Evolutionary conservation across 176 grass and related monocot genomes (phyloP), one percentile per base, ranked within the genome.

Genomic region (Carex cristatella): DNA sequence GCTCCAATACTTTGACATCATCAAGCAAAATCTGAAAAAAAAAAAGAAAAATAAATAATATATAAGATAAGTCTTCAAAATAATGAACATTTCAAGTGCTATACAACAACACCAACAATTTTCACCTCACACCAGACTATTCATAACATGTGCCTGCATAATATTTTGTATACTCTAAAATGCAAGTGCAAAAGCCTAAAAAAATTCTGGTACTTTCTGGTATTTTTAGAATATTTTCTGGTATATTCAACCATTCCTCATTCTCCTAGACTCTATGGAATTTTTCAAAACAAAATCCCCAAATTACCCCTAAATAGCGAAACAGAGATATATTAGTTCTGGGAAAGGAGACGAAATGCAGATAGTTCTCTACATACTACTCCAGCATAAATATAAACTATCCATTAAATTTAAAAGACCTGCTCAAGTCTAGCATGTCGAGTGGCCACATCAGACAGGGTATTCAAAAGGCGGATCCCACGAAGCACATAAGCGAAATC

Each of bases 361-460:
- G 23, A 23, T n/a, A n/a, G n/a, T n/a, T n/a, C 69, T 49, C 18
- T 37, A 73, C 13, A 73, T 49, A 51, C 46, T 48, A 48, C 27
- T 32, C 11, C 27, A 4, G 28, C 6, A 3, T 30, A 76, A 76
- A 13, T 30, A 56, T 54, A 8, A 56, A 77, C 9, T 16, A 63
- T 63, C 15, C 31, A 62, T 13, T 37, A 72, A 1, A 7, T 81
- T 81, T 38, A 10, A 64, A 63, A 81, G 63, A 98, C 88, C 95
- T 98, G 95, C 83, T 98, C 95, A 32, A 98, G 89, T 90, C 81
- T 98, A 69, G 89, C 72, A 88, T 98, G 87, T n/a, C 91, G 89
- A 32, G 85, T 73, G 83, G 95, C 93, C 80, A 98, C 65, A 63
- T 98, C 95, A 83, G 93, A 89, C 65, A 95, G 78, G 79, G 82